phyloP scores from a whole-genome alignment of 345 rosid species.

The Murraya paniculata region DNA sequence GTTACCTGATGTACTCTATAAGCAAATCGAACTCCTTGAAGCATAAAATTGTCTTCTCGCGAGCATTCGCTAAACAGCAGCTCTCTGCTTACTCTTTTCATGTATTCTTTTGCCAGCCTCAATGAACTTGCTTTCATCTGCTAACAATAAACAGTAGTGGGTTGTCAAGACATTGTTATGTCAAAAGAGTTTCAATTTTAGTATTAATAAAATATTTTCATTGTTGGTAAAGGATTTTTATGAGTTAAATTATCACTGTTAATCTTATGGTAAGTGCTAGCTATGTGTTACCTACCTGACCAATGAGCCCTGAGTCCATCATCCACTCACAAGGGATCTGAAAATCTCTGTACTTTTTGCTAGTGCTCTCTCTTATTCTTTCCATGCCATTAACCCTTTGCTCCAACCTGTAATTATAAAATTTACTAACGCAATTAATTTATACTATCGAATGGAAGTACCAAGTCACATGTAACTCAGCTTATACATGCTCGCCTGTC shows the following conservation, averaged over 20 bases:
- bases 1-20: constrained; percentile 83
- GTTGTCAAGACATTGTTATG: not conserved
- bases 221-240: not conserved
- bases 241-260: not conserved
- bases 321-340: constrained; percentile 98
- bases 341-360: constrained; percentile 72
- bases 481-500: constrained; percentile 93
- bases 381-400: constrained; percentile 57
- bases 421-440: constrained; percentile 25
- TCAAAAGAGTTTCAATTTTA: not conserved
- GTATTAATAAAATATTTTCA: not conserved
- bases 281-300: constrained; percentile 65
- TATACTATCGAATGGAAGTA: not conserved
- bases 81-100: constrained; percentile 62
- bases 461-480: constrained; percentile 22
- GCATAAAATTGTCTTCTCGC: constrained; percentile 48
- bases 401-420: constrained; percentile 63
- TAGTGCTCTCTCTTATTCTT: constrained; percentile 53
- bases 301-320: constrained; percentile 68
- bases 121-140: constrained; percentile 79
- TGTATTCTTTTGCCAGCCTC: constrained; percentile 61
- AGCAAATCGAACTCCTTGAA: constrained; percentile 82
- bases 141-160: not conserved
- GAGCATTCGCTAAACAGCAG: constrained; percentile 29
- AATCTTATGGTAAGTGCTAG: constrained; percentile 11